These are phyloP conservation scores for Monosporascus sp. DNA, from an alignment of 2,329 filamentous ascomycete genomes.

Conservation along the genomic window DNA sequence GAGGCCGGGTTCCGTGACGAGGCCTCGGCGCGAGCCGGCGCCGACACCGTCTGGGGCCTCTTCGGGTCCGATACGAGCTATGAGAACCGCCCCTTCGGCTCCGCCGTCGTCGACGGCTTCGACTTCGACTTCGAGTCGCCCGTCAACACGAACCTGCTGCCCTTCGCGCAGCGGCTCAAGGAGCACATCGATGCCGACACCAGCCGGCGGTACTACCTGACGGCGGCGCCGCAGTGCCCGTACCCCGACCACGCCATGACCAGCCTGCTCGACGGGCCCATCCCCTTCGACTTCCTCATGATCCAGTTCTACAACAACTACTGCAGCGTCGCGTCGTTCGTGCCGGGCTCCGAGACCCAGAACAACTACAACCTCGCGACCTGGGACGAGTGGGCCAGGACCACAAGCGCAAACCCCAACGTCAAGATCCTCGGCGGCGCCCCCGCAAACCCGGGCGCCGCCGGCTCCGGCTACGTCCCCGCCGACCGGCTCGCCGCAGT, in stretches of 20 bases:
- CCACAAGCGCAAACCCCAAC: conserved; percentile 48
- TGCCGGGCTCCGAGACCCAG: conserved; percentile 35
- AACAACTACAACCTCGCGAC: conserved; percentile 55
- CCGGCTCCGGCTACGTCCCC: conserved; percentile 48
- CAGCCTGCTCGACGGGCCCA: conserved; percentile 47
- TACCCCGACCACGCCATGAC: conserved; percentile 58
- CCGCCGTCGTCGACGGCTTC: conserved; percentile 64
- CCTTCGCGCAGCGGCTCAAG: conserved; percentile 56
- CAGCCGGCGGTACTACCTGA: conserved; percentile 52
- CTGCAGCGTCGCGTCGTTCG: conserved; percentile 53
- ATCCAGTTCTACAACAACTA: conserved; percentile 67
- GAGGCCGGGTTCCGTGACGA: conserved; percentile 60
- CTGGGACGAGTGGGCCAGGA: conserved; percentile 63
- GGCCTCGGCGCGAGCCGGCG: conserved; percentile 46
- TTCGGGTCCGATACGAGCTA: conserved; percentile 55
- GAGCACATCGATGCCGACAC: conserved; percentile 45
- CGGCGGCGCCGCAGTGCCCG: conserved; percentile 62
- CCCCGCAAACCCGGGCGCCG: conserved; percentile 49
- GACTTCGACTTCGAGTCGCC: conserved; percentile 67
- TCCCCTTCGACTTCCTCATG: conserved; percentile 55
- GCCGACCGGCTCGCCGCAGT: conserved; percentile 48
- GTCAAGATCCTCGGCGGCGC: conserved; percentile 59
- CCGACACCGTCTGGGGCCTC: conserved; percentile 62
- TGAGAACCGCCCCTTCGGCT: conserved; percentile 60
- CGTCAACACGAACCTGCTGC: conserved; percentile 49